These are phyloP conservation scores for Gliomastix tumulicola DNA, from an alignment of 2,329 filamentous ascomycete genomes.

Conservation along the genomic window DNA sequence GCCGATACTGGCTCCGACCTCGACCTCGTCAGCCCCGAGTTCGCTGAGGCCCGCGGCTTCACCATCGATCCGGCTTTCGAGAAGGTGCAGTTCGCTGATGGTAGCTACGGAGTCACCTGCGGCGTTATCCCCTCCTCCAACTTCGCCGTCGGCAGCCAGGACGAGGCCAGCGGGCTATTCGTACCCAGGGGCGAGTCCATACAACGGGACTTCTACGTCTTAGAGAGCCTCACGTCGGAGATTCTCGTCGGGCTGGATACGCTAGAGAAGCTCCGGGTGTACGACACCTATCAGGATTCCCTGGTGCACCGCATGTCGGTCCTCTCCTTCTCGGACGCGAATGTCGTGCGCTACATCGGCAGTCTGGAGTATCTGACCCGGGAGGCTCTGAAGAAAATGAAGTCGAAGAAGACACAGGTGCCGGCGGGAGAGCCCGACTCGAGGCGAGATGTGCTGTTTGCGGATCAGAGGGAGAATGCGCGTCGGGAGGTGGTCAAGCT, in stretches of 20 bases:
- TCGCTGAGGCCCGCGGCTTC: not conserved
- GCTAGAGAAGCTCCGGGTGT: not conserved
- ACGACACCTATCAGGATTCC: not conserved
- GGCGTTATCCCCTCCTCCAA: not conserved
- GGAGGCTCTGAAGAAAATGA: not conserved
- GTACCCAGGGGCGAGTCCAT: not conserved
- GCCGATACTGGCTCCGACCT: conserved; percentile 1
- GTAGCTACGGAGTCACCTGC: not conserved
- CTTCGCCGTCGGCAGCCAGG: not conserved
- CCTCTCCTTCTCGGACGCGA: not conserved
- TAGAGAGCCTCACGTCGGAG: not conserved
- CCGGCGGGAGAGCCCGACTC: not conserved
- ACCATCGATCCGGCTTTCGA: not conserved
- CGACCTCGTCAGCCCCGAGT: not conserved
- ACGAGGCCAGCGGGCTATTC: not conserved
- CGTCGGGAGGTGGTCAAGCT: not conserved
- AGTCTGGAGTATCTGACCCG: not conserved
- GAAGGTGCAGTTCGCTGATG: not conserved
- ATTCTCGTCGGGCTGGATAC: not conserved
- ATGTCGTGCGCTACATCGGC: not conserved
- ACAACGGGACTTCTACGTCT: not conserved
- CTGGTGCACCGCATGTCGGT: too few species aligned
- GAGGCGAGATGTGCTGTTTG: not conserved
- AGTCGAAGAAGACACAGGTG: not conserved
- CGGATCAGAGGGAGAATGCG: not conserved